Evolutionary conservation across 805 yeast genomes (phyloP), one percentile per base, ranked within the genome.

Genomic region (Brettanomyces sp.): DNA sequence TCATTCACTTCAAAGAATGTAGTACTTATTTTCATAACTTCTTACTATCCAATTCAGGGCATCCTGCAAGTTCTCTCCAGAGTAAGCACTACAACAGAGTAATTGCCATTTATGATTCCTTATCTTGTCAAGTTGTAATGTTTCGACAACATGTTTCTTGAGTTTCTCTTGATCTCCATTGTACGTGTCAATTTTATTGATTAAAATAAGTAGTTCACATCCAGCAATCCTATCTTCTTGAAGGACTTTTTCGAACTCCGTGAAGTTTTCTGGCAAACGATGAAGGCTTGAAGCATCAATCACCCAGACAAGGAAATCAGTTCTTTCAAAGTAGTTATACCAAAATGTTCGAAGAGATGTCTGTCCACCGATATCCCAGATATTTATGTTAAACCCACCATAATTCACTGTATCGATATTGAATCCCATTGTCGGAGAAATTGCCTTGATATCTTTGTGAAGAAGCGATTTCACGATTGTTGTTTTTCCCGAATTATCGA

Each of bases 331-430:
- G 62, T 91, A 90, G 64, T 90, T 91, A 55, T 85, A 80, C 98
- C 98, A 90, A 70, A 89, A 89, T 14, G 90, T 80, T 41, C 98
- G 67, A 38, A 90, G 68, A 1, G 91, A 75, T 40, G 73, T 66
- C 62, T 90, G 98, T 2, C 98, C 98, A 4, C 98, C 98, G 11
- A 90, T 80, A 58, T 81, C 65, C 98, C 95, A 84, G 30, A 83
- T 59, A 51, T 81, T 81, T 44, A 84, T 58, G 36, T 70, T 71
- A 52, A 63, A 72, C 3, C 67, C 72, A 2, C 62, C 49, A 50
- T 68, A 64, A 1, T 60, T 56, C 1, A 85, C 56, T 1, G 90
- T 78, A 42, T 77, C 73, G 51, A 90, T 91, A 54, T 79, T 82
- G 63, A 90, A 91, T 13, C 98, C 98, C 72, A 90, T 75, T 0